Evolutionary conservation across 306 rosid genomes (phyloP).

Genomic region (Sphenostylis stenocarpa): DNA sequence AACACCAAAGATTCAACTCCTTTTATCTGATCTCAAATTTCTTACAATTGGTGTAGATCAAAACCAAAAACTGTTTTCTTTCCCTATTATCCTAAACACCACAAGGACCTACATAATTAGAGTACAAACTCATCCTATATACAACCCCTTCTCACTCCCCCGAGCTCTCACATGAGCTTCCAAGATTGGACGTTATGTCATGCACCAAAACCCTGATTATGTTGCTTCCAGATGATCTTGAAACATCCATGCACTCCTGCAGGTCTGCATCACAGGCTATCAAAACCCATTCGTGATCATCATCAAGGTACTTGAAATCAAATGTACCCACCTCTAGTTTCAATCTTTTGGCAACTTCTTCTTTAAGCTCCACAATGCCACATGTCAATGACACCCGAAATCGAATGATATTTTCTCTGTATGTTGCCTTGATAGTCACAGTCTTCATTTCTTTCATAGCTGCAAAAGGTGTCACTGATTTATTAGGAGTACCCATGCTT

Average conservation of each 20-base stretch:
- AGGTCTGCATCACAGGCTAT: constrained; percentile 87
- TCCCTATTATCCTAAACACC: constrained; percentile 34
- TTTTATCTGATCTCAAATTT: constrained; percentile 25
- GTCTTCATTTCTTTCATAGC: constrained; percentile 55
- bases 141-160: constrained; percentile 49
- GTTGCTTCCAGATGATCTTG: constrained; percentile 60
- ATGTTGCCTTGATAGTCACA: constrained; percentile 73
- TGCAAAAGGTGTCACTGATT: constrained; percentile 35
- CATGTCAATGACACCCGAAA: constrained; percentile 58
- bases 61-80: constrained; percentile 39
- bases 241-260: constrained; percentile 82
- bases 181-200: constrained; percentile 59
- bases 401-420: constrained; percentile 80
- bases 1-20: constrained; percentile 26
- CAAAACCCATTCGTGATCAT: constrained; percentile 90
- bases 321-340: constrained; percentile 75
- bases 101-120: constrained; percentile 32
- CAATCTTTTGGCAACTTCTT: constrained; percentile 79
- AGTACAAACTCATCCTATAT: constrained; percentile 37
- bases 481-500: constrained; percentile 31
- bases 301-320: constrained; percentile 82
- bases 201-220: constrained; percentile 77
- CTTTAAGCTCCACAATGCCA: constrained; percentile 58
- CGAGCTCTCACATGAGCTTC: constrained; percentile 75
- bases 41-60: constrained; percentile 41